phyloP scores from a whole-genome alignment of 2,329 filamentous ascomycete genomes.

The Pseudogymnoascus sp. region DNA sequence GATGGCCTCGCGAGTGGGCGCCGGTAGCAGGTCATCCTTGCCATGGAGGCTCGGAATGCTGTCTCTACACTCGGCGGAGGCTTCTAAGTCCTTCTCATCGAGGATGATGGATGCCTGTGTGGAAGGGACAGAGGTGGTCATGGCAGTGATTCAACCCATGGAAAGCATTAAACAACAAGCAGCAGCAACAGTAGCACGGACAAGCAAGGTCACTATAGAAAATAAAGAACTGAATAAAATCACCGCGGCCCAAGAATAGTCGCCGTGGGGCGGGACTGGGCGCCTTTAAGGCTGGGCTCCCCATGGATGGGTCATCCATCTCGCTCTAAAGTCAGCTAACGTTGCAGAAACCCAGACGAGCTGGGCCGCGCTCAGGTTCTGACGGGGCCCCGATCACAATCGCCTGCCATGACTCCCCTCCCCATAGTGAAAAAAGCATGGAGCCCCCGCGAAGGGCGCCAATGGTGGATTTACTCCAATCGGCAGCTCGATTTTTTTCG shows the following conservation, averaged over 20 bases:
- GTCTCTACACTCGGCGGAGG: background rate
- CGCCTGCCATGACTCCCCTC: background rate
- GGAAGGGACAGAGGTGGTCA: conserved; percentile 2
- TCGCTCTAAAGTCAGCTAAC: background rate
- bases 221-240: background rate
- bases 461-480: background rate
- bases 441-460: background rate
- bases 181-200: background rate
- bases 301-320: background rate
- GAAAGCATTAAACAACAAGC: background rate
- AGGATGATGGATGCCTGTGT: background rate
- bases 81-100: background rate
- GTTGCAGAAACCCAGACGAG: background rate
- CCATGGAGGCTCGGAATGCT: background rate
- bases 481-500: background rate
- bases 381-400: background rate
- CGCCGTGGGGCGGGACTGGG: background rate
- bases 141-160: background rate
- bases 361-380: background rate
- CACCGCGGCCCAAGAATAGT: background rate
- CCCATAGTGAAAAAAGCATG: background rate
- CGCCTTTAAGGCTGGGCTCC: background rate
- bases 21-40: background rate
- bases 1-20: background rate
- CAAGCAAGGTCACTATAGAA: background rate